Evolutionary conservation across 1,139 yeast species (phyloP), one percentile per base, ranked within the genome.

Genomic region (Geotrichum restrictum): DNA sequence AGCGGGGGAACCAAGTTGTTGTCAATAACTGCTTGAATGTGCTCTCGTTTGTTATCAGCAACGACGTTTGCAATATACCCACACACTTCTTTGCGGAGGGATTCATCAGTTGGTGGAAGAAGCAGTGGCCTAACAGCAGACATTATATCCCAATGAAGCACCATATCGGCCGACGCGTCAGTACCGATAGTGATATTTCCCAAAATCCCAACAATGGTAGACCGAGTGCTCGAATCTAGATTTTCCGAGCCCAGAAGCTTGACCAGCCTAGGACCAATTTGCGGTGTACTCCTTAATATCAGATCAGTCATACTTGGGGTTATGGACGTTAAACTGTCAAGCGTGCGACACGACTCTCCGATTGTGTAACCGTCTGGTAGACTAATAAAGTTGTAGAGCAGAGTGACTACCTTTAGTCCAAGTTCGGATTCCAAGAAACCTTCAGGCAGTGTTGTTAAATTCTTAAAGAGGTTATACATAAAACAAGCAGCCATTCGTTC

Each of bases 41-140:
- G 98, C 58, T 86, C 91, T 24, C 91, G 74, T n/a, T 31, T 42
- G 70, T 88, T 93, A 64, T 98, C 98, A 33, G 98, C 98, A 39
- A 98, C 93, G 66, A 93, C 89, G 73, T 94, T 93, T 54, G 98
- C 89, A 60, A 93, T 83, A 37, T 98, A 91, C 98, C 98, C 93
- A 75, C 98, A 91, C 6, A 98, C 95, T 74, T 94, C 98, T 70
- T 93, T 93, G 67, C 95, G 83, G 62, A 94, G 85, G 19, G 18
- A 19, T 19, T 32, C 31, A 5, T 43, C 39, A 18, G 39, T 19
- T 2, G 29, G 29, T 10, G 39, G 21, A 14, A 33, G 24, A 5
- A 43, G 22, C 7, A 43, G 31, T 3, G 39, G 38, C 19, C 47
- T 37, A 13, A 43, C 21, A 5, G 24, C 31, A 3, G 38, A 3